These are phyloP conservation scores for Rhodamnia rubescens DNA, from an alignment of 345 rosid genomes.

Conservation along the genomic window DNA sequence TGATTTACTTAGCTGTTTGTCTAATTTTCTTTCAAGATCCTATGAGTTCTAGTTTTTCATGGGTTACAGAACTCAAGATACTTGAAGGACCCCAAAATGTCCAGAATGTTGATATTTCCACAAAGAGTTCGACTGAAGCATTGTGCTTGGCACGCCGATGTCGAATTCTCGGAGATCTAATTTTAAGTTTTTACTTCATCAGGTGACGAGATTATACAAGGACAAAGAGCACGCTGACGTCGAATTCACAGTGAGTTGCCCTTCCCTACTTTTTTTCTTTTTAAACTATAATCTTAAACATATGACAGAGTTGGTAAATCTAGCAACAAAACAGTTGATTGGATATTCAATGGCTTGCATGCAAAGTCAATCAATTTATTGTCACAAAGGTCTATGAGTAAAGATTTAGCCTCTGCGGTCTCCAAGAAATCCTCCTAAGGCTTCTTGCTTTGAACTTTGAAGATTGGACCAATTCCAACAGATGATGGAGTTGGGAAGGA, in stretches of 20 bases:
- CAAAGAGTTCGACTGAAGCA: background rate
- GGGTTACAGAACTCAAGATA: background rate
- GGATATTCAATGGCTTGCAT: background rate
- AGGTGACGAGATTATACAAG: slow-evolving; percentile 62
- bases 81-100: background rate
- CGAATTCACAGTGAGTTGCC: slow-evolving; percentile 67
- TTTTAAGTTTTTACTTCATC: background rate
- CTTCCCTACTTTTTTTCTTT: background rate
- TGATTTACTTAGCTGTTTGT: background rate
- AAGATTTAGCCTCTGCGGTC: background rate
- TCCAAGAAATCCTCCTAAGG: background rate
- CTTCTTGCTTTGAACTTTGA: slow-evolving; percentile 1
- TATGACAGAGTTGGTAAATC: background rate
- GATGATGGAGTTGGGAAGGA: slow-evolving; percentile 59
- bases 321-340: background rate
- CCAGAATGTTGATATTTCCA: background rate
- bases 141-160: background rate
- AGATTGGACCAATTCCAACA: slow-evolving; percentile 77
- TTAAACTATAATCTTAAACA: background rate
- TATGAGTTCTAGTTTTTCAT: background rate
- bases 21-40: background rate
- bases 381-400: background rate
- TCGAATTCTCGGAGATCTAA: background rate
- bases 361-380: background rate
- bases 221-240: slow-evolving; percentile 78